These are phyloP conservation scores for Fusarium sp. DNA, from an alignment of 2,329 filamentous ascomycete species.

Conservation along the genomic window DNA sequence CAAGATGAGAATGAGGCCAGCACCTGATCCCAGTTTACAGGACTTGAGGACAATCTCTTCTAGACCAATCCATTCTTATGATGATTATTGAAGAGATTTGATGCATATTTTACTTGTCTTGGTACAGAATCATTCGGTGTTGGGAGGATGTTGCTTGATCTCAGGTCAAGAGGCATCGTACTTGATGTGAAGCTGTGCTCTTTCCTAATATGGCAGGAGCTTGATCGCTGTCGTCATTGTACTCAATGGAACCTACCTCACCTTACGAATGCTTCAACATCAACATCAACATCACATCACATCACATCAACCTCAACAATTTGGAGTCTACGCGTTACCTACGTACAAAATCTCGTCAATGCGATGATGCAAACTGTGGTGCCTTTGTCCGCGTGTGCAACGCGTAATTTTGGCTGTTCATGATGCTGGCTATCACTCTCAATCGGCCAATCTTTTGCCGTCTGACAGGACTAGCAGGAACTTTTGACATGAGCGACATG, in stretches of 20 bases:
- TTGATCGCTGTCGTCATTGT: background rate
- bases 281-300: background rate
- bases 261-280: background rate
- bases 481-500: background rate
- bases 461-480: background rate
- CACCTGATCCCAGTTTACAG: background rate
- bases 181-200: background rate
- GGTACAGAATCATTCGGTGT: background rate
- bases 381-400: background rate
- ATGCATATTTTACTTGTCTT: background rate
- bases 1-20: background rate
- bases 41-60: background rate
- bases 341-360: background rate
- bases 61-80: background rate
- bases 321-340: background rate
- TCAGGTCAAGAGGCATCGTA: background rate
- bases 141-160: background rate
- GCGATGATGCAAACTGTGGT: no score
- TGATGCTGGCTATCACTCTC: background rate
- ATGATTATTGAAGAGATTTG: background rate
- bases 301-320: background rate
- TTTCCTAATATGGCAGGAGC: background rate
- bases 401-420: background rate
- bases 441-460: conserved; percentile 14
- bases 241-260: background rate